Conservation (phyloP, 768 basidiomycete genomes). For the Lyophyllum shimeji region DNA sequence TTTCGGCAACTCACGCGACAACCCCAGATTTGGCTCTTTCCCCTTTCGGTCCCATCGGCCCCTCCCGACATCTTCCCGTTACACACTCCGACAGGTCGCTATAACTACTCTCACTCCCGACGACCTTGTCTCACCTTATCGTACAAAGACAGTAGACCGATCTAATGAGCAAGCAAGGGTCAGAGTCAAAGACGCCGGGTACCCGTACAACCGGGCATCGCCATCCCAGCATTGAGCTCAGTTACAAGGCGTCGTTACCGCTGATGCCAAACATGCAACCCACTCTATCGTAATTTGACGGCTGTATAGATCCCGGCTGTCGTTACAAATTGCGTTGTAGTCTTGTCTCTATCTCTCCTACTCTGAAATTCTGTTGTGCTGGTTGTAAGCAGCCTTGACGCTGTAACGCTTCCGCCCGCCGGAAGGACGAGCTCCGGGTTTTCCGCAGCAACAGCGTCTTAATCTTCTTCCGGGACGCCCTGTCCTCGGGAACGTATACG, state of each 20-base stretch:
- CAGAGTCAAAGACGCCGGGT: neutral
- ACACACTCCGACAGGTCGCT: neutral
- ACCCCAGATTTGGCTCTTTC: neutral
- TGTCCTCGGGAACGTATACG: too few species aligned
- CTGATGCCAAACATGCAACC: neutral
- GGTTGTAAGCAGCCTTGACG: neutral
- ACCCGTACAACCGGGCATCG: neutral
- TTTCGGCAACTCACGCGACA: conserved; percentile 7
- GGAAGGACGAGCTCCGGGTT: neutral
- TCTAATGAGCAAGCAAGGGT: too few species aligned
- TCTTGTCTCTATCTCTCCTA: neutral
- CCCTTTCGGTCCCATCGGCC: neutral
- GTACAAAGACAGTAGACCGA: too few species aligned
- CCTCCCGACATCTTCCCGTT: neutral
- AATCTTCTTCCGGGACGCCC: too few species aligned
- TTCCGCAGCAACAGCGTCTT: too few species aligned
- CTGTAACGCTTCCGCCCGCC: neutral
- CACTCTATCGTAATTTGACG: neutral
- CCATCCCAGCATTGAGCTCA: neutral
- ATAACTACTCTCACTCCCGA: neutral
- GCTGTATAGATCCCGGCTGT: neutral
- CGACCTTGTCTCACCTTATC: neutral
- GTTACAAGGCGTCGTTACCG: neutral
- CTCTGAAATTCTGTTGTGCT: neutral
- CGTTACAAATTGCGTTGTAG: neutral